These are phyloP conservation scores for Sphenostylis stenocarpa DNA, from an alignment of 306 rosid species.

Conservation along the genomic window DNA sequence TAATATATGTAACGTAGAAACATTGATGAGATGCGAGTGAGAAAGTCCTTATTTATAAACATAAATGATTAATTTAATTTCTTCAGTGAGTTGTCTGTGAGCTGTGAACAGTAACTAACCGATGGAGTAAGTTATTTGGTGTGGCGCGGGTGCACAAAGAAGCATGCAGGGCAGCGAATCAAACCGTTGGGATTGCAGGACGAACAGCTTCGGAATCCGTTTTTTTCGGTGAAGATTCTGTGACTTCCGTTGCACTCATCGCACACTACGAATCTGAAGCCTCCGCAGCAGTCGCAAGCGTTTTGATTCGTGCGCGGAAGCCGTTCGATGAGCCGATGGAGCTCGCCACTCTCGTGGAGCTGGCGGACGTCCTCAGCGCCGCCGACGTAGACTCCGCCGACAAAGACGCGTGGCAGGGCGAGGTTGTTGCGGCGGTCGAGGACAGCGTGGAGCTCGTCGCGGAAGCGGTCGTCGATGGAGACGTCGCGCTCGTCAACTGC, in stretches of 20 bases:
- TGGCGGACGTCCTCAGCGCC: slow-evolving; percentile 66
- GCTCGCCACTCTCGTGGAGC: slow-evolving; percentile 62
- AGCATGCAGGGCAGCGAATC: slow-evolving; percentile 65
- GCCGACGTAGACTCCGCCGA: slow-evolving; percentile 63
- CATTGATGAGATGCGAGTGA: background rate
- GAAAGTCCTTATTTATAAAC: slow-evolving; percentile 17
- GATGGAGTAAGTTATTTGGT: background rate
- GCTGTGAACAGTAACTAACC: slow-evolving; percentile 38
- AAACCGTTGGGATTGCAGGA: slow-evolving; percentile 72
- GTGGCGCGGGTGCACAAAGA: slow-evolving; percentile 39
- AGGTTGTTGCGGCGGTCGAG: slow-evolving; percentile 42
- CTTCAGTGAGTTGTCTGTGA: slow-evolving; percentile 28
- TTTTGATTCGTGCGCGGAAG: slow-evolving; percentile 50
- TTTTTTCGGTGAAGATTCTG: slow-evolving; percentile 55
- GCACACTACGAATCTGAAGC: slow-evolving; percentile 66
- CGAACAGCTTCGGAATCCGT: slow-evolving; percentile 57
- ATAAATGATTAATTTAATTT: background rate
- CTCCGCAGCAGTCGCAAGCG: slow-evolving; percentile 65
- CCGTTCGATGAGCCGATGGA: slow-evolving; percentile 52
- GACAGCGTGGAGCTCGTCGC: slow-evolving; percentile 58
- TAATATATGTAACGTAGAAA: background rate
- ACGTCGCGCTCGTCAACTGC: slow-evolving; percentile 82
- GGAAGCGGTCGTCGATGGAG: slow-evolving; percentile 61
- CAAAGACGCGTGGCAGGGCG: slow-evolving; percentile 58
- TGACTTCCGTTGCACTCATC: slow-evolving; percentile 77